A percentile compares a stretch with the other conserved stretches of the same genome.
Evolutionary conservation across 164 flowering plant species (phyloP).

Genomic region (Aristolochia contorta): DNA sequence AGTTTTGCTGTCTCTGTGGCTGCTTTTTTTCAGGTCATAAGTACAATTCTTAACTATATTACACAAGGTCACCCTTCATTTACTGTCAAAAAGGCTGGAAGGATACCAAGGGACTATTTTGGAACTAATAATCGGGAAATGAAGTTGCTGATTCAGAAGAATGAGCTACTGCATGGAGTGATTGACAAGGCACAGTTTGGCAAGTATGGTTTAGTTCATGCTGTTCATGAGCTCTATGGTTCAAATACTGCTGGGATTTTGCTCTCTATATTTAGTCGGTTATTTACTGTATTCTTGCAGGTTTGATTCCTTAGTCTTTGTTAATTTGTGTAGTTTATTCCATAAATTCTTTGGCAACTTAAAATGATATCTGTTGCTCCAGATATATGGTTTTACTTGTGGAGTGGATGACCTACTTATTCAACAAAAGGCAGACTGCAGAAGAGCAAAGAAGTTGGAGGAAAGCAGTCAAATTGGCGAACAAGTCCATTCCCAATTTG

Average conservation of each 20-base stretch:
- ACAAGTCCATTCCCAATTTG: constrained; percentile 42
- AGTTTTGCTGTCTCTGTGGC: no score
- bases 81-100: constrained; percentile 52
- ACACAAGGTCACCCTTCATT: constrained; percentile 60
- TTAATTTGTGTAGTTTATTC: no score
- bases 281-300: constrained; percentile 80
- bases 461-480: constrained; percentile 45
- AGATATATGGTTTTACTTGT: constrained; percentile 97
- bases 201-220: constrained; percentile 82
- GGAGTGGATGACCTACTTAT: constrained; percentile 88
- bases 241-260: constrained; percentile 67
- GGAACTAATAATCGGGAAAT: constrained; percentile 38
- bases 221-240: constrained; percentile 90
- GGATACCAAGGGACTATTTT: constrained; percentile 49
- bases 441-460: constrained; percentile 44
- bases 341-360: no score
- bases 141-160: constrained; percentile 41
- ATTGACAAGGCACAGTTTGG: constrained; percentile 98
- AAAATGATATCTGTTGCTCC: constrained; percentile 12
- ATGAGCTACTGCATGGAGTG: constrained; percentile 79
- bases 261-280: constrained; percentile 77
- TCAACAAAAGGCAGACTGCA: constrained; percentile 25
- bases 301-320: constrained; percentile 18
- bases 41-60: constrained; percentile 65
- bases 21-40: constrained; percentile 52